Evolutionary conservation across 2,329 filamentous ascomycete genomes (phyloP).

Genomic region (Stenocarpella maydis): DNA sequence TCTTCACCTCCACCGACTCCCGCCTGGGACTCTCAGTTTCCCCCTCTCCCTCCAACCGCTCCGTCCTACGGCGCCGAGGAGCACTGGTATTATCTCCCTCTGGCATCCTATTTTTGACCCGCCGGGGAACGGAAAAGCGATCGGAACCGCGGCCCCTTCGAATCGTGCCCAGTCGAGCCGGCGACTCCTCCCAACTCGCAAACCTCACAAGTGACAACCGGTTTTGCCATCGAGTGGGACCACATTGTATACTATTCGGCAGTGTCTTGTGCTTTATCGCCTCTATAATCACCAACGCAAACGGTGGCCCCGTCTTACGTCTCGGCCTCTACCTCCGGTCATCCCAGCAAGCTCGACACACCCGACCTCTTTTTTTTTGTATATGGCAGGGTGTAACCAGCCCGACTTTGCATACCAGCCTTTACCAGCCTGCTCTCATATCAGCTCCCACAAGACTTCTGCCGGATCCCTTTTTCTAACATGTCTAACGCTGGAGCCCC

Average conservation of each 20-base stretch:
- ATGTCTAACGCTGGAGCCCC: constrained; percentile 28
- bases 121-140: not conserved
- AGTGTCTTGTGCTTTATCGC: not conserved
- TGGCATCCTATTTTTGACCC: not conserved
- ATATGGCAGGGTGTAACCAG: not conserved
- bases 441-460: not conserved
- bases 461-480: not conserved
- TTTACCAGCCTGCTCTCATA: not conserved
- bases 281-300: not conserved
- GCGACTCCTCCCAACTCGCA: not conserved
- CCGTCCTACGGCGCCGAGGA: constrained; percentile 4
- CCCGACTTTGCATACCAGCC: not conserved
- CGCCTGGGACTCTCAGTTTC: not conserved
- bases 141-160: not conserved
- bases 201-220: not conserved
- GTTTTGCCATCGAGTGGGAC: not conserved
- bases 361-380: not conserved
- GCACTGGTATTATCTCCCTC: not conserved
- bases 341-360: not conserved
- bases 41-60: not conserved
- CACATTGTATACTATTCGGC: not conserved
- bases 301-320: not conserved
- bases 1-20: not conserved
- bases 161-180: not conserved
- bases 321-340: not conserved